Conservation (phyloP, 1,284 basidiomycete genomes). For the Trametes hirsuta region DNA sequence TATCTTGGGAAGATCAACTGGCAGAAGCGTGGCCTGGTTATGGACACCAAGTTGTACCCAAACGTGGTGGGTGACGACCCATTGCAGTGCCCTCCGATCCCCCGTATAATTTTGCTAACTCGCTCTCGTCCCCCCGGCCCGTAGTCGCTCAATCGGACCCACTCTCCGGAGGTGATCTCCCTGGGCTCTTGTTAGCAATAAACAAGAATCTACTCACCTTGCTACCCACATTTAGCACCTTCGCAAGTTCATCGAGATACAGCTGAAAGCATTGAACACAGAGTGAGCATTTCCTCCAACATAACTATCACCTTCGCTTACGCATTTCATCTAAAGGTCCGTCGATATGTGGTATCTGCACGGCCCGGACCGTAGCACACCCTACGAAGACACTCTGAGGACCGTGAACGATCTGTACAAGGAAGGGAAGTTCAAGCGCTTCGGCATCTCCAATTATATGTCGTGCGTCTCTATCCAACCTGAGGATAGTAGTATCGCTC, state of each 20-base stretch:
- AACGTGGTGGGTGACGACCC: conserved; percentile 13
- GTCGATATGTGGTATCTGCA: conserved; percentile 59
- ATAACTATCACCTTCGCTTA: neutral
- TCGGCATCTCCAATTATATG: conserved; percentile 59
- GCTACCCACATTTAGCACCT: conserved; percentile 34
- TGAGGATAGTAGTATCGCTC: too few species aligned
- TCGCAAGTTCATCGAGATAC: conserved; percentile 47
- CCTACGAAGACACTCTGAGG: conserved; percentile 50
- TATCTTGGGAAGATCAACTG: conserved; percentile 42
- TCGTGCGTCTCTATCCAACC: conserved; percentile 30
- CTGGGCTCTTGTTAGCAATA: neutral
- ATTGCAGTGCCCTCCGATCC: neutral
- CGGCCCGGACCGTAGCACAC: conserved; percentile 52
- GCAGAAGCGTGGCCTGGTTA: conserved; percentile 47
- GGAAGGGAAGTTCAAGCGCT: conserved; percentile 45
- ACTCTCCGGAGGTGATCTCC: conserved; percentile 9
- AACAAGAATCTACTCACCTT: neutral
- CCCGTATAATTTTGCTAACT: too few species aligned
- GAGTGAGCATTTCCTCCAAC: conserved; percentile 39
- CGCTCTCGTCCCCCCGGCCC: too few species aligned
- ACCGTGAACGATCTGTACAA: conserved; percentile 53
- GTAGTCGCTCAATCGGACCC: neutral
- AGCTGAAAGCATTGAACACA: conserved; percentile 49
- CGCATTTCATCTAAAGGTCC: conserved; percentile 3
- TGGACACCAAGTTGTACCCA: conserved; percentile 44